These are phyloP conservation scores for Tricholoma flavovirens DNA, from an alignment of 768 basidiomycete genomes.

Conservation along the genomic window DNA sequence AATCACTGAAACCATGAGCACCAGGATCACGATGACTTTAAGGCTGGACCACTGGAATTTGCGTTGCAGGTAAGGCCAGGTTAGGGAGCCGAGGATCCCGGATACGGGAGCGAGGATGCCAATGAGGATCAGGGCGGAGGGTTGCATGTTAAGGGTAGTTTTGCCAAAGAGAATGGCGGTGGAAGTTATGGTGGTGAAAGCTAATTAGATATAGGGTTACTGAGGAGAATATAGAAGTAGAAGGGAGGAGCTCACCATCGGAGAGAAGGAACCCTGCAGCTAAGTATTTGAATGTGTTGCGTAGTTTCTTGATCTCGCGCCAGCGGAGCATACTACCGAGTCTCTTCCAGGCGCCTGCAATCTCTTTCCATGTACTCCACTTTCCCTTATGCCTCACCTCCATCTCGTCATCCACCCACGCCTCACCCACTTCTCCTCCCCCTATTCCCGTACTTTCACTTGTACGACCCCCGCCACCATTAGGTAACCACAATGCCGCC, in stretches of 20 bases:
- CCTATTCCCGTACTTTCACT: conserved; percentile 1
- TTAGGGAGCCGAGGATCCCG: conserved; percentile 81
- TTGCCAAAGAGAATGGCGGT: conserved; percentile 92
- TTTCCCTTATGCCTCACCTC: conserved; percentile 13
- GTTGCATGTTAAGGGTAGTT: conserved; percentile 75
- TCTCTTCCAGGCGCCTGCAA: conserved; percentile 67
- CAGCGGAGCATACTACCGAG: conserved; percentile 71
- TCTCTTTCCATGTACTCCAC: conserved; percentile 48
- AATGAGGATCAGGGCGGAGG: conserved; percentile 73
- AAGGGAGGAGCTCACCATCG: conserved; percentile 53
- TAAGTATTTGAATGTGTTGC: conserved; percentile 85
- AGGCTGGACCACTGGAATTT: conserved; percentile 61
- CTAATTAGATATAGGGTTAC: conserved; percentile 28
- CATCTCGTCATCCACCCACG: conserved; percentile 13
- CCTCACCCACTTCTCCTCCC: conserved; percentile 1
- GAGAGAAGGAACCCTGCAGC: conserved; percentile 93
- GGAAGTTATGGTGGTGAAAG: conserved; percentile 88
- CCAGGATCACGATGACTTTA: conserved; percentile 57
- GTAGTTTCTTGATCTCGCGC: conserved; percentile 65
- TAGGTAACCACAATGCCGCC: conserved; percentile 68
- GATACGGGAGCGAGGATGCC: conserved; percentile 71
- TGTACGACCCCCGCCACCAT: conserved; percentile 18
- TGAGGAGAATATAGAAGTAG: neutral
- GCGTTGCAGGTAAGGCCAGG: conserved; percentile 72
- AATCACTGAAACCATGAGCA: conserved; percentile 59